A percentile compares a stretch with the other conserved stretches of the same genome.
These are phyloP conservation scores for Saccharomyces uvarum DNA, from an alignment of 1,139 yeast genomes.

Conservation along the genomic window DNA sequence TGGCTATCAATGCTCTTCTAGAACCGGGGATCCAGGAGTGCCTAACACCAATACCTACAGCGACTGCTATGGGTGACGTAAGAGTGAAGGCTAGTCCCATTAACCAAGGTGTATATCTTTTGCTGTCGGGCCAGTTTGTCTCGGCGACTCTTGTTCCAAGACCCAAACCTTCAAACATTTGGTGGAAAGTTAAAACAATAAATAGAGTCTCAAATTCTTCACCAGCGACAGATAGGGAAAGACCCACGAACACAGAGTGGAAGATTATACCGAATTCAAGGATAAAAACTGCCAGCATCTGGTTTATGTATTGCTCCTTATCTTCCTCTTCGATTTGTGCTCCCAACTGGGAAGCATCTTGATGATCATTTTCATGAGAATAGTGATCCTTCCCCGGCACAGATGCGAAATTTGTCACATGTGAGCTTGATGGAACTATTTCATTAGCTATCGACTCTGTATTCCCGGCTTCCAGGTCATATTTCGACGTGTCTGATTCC, in stretches of 20 bases:
- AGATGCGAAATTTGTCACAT: slow-evolving; percentile 3
- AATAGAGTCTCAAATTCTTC: slow-evolving; percentile 69
- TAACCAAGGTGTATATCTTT: slow-evolving; percentile 47
- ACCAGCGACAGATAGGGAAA: slow-evolving; percentile 64
- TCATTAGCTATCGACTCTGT: background rate
- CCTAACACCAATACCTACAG: slow-evolving; percentile 78
- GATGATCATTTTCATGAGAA: slow-evolving; percentile 47
- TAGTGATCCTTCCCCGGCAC: slow-evolving; percentile 37
- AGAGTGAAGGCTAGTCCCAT: slow-evolving; percentile 54
- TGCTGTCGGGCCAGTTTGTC: slow-evolving; percentile 48
- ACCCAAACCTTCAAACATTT: slow-evolving; percentile 85
- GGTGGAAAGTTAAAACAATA: slow-evolving; percentile 81
- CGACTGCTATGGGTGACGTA: slow-evolving; percentile 75
- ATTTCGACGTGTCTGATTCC: background rate
- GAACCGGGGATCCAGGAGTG: slow-evolving; percentile 57
- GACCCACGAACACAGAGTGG: slow-evolving; percentile 73
- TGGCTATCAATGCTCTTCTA: slow-evolving; percentile 55
- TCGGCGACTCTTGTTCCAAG: slow-evolving; percentile 77
- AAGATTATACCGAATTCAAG: slow-evolving; percentile 72
- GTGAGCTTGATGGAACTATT: background rate
- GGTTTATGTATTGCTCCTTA: slow-evolving; percentile 14
- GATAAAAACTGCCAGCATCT: slow-evolving; percentile 45
- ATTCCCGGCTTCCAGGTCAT: background rate
- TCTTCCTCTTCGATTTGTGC: slow-evolving; percentile 30
- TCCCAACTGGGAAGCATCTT: slow-evolving; percentile 44